These are phyloP conservation scores for Pyrenula aspistea DNA, from an alignment of 495 filamentous ascomycete genomes.

Conservation along the genomic window DNA sequence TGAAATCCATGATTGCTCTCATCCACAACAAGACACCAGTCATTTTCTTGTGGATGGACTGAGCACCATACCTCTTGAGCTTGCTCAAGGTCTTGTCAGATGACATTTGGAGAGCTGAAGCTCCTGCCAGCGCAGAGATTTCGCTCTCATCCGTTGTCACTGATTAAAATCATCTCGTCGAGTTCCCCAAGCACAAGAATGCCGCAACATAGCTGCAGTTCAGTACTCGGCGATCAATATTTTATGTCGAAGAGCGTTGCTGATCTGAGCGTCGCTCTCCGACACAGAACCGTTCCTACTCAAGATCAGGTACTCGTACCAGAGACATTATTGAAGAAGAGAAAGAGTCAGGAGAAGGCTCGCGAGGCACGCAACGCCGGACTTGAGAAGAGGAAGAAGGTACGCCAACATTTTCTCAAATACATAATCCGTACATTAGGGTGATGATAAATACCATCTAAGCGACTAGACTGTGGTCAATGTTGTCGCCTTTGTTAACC, in stretches of 20 bases:
- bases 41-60: neutral
- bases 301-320: slow-evolving; percentile 88
- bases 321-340: slow-evolving; percentile 99
- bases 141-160: slow-evolving; percentile 38
- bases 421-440: slow-evolving; percentile 28
- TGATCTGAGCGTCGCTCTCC: slow-evolving; percentile 41
- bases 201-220: slow-evolving; percentile 80
- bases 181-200: slow-evolving; percentile 74
- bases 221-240: slow-evolving; percentile 67
- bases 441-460: slow-evolving; percentile 70
- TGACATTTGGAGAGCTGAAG: slow-evolving; percentile 36
- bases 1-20: slow-evolving; percentile 68
- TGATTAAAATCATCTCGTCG: slow-evolving; percentile 69
- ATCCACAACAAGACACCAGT: slow-evolving; percentile 6
- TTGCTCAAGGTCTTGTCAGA: slow-evolving; percentile 70
- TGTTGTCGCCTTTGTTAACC: slow-evolving; percentile 95
- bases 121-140: slow-evolving; percentile 4
- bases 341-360: slow-evolving; percentile 98
- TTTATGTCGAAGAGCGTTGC: slow-evolving; percentile 59
- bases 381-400: slow-evolving; percentile 77
- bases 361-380: slow-evolving; percentile 74
- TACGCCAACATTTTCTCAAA: slow-evolving; percentile 35
- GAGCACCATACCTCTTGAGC: slow-evolving; percentile 40
- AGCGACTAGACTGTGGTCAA: slow-evolving; percentile 90
- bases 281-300: slow-evolving; percentile 69